phyloP scores from a whole-genome alignment of 2,329 filamentous ascomycete species.

The Penicillium hesseltinei region DNA sequence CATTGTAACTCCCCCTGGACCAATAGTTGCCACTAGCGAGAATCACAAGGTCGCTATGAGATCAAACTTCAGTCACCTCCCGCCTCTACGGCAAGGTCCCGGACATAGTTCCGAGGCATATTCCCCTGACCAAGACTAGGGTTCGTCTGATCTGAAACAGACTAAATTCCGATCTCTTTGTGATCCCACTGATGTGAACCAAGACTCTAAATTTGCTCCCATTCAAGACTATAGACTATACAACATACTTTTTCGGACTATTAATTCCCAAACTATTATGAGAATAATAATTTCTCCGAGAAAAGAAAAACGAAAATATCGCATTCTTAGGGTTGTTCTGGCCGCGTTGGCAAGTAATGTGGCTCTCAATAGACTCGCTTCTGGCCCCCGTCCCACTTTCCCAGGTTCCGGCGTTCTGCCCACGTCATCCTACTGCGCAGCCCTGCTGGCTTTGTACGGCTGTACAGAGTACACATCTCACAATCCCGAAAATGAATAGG shows the following conservation, averaged over 20 bases:
- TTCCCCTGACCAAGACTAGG: neutral
- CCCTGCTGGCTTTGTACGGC: neutral
- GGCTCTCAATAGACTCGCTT: neutral
- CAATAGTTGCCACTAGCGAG: neutral
- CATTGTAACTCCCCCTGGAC: neutral
- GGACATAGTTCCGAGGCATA: neutral
- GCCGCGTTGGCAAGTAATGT: neutral
- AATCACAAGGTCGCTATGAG: neutral
- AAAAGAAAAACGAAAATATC: neutral
- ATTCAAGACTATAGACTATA: neutral
- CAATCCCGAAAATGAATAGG: neutral
- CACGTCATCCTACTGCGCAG: slow-evolving; percentile 1
- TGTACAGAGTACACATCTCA: neutral
- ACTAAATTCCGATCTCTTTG: neutral
- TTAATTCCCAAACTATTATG: neutral
- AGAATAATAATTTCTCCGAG: neutral
- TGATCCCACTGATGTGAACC: neutral
- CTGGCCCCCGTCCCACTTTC: slow-evolving; percentile 1
- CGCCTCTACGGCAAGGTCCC: neutral
- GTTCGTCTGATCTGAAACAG: neutral
- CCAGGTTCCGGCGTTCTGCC: neutral
- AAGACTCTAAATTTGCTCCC: neutral
- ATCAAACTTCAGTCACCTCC: slow-evolving; percentile 6
- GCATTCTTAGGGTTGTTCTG: neutral
- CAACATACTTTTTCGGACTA: neutral